phyloP scores from a whole-genome alignment of 768 basidiomycete genomes.

The Brasilioporus rufonigricans region DNA sequence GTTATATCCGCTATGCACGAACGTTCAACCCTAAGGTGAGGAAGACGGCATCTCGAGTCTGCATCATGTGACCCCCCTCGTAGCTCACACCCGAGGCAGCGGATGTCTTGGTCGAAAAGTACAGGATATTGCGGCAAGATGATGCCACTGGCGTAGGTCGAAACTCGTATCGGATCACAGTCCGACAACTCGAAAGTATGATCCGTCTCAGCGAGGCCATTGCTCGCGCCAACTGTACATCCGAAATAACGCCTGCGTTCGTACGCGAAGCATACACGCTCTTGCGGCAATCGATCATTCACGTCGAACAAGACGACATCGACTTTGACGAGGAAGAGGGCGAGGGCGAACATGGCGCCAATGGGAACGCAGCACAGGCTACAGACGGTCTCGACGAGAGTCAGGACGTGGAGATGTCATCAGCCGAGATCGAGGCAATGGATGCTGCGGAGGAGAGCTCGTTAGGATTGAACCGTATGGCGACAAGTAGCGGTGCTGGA shows the following conservation, averaged over 20 bases:
- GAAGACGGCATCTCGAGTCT: background rate
- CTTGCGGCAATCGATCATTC: conserved; percentile 95
- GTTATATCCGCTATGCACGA: conserved; percentile 95
- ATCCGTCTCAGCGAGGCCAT: conserved; percentile 97
- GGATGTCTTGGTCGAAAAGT: conserved; percentile 92
- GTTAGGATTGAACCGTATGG: conserved; percentile 36
- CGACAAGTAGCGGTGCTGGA: conserved; percentile 33
- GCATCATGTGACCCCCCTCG: conserved; percentile 3
- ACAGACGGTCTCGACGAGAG: conserved; percentile 47
- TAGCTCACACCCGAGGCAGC: conserved; percentile 93
- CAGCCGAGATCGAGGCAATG: conserved; percentile 54
- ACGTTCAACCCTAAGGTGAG: conserved; percentile 95
- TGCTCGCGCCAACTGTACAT: conserved; percentile 92
- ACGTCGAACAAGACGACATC: conserved; percentile 98
- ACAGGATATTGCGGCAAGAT: conserved; percentile 87
- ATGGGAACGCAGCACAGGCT: conserved; percentile 32
- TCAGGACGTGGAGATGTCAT: conserved; percentile 63
- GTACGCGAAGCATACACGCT: conserved; percentile 95
- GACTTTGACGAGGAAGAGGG: conserved; percentile 94
- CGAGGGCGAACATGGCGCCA: conserved; percentile 50
- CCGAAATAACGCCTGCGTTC: conserved; percentile 94
- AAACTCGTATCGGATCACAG: conserved; percentile 96
- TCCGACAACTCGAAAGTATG: conserved; percentile 98
- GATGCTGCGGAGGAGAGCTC: conserved; percentile 52
- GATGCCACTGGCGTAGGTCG: conserved; percentile 84